Evolutionary conservation across 1,284 basidiomycete genomes (phyloP).

Genomic region (Ustilago lituana): DNA sequence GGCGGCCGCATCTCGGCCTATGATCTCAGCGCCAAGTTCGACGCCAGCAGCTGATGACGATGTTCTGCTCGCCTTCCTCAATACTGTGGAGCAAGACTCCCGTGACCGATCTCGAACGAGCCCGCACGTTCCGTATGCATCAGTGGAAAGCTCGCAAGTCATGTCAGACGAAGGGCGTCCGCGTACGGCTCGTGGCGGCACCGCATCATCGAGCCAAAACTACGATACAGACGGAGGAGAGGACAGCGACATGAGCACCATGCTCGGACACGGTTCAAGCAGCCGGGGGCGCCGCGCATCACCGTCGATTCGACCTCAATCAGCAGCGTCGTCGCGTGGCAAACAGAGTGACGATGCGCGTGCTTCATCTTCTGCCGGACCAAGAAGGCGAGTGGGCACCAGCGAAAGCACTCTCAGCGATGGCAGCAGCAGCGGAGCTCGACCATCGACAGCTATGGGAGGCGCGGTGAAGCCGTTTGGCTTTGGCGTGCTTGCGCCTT

Average conservation of each 20-base stretch:
- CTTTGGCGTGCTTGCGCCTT: slow-evolving; percentile 6
- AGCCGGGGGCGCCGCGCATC: slow-evolving; percentile 20
- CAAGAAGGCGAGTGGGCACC: slow-evolving; percentile 11
- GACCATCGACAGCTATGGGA: slow-evolving; percentile 32
- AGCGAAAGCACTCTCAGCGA: slow-evolving; percentile 15
- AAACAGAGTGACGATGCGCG: neutral
- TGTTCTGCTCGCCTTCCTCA: slow-evolving; percentile 32
- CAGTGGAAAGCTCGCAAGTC: neutral
- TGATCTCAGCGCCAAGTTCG: neutral
- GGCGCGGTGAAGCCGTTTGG: slow-evolving; percentile 45
- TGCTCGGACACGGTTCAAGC: neutral
- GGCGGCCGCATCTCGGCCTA: neutral
- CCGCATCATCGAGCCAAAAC: slow-evolving; percentile 17
- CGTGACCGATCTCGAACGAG: slow-evolving; percentile 14
- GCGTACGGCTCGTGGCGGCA: slow-evolving; percentile 35
- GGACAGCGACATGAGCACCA: slow-evolving; percentile 4
- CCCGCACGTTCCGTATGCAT: neutral
- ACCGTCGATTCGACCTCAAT: slow-evolving; percentile 9
- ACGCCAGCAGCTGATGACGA: slow-evolving; percentile 16
- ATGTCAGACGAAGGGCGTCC: slow-evolving; percentile 25
- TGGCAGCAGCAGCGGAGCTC: slow-evolving; percentile 13
- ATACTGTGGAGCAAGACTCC: slow-evolving; percentile 43
- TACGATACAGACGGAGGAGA: slow-evolving; percentile 4
- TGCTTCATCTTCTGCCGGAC: slow-evolving; percentile 14
- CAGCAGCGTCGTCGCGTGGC: slow-evolving; percentile 3